Evolutionary conservation across 495 filamentous ascomycete genomes (phyloP), one percentile per base, ranked within the genome.

Genomic region (Aspergillus cristatus): DNA sequence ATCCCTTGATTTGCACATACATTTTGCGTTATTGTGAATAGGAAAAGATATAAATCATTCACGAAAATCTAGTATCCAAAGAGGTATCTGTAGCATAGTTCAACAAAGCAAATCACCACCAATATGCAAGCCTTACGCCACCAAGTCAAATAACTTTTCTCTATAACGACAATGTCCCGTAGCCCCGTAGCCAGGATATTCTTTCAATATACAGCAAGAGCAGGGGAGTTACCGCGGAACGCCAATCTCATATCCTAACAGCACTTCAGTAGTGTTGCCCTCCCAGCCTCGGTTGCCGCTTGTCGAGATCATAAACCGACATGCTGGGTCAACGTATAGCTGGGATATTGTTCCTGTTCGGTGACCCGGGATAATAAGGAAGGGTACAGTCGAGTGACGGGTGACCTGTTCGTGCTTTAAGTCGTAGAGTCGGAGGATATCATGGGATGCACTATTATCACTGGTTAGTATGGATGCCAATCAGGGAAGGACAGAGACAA

Each of bases 231-330:
- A 68, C 20, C 55, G 47, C 17, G 62, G 60, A 43, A 78, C 60
- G 4, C 74, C 73, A 46, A 98, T 94, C 59, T 98, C 91, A 58
- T 98, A 98, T 33, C 91, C 91, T 29, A 98, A 71, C 18, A 96
- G 57, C 7, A 91, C 87, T 64, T 98, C 91, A 1, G 91, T 96
- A 18, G 72, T 79, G 18, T 68, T 76, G n/a, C 91, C 91, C 56
- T 97, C 93, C 93, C 93, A 97, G 2, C 91, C 91, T 35, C 91
- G 65, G 45, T 89, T 96, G 1, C 91, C 91, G 20, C 82, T 87
- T 2, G 84, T 81, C 2, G 84, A 90, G 32, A 98, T 73, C 78
- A 98, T 86, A 56, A 86, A 94, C 22, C 79, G 71, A 47, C 86
- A 91, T 0, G 85, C 86, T 18, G 85, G 82, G 56, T 98, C 91